Base-by-base conservation (phyloP, 768 basidiomycete genomes). In the Tricholoma furcatifolium region DNA sequence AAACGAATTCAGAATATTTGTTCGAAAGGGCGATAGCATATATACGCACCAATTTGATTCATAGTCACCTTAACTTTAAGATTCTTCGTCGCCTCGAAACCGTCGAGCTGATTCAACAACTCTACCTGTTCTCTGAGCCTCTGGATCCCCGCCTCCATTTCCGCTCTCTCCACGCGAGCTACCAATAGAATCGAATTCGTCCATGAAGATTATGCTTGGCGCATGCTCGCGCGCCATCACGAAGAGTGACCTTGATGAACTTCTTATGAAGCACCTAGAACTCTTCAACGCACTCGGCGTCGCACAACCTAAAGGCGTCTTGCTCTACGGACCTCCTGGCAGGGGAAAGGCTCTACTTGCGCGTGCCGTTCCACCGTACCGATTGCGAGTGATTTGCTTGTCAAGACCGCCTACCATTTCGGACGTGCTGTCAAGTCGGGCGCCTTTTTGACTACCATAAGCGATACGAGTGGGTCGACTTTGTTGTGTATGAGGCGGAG, bases 321-420 rank as follows among this genome's bases (percentile, higher is more conserved):
- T n/a, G n/a, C n/a, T n/a, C n/a, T n/a, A n/a, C n/a, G n/a, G n/a
- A n/a, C n/a, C n/a, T n/a, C n/a, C n/a, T n/a, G n/a, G 79, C 94
- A 97, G 71, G 97, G 94, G 18, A 95, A 97, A 70, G 97, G 94
- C 66, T 97, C 94, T 3, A 96, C 96, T 24, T 98, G 96, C 96
- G 58, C 95, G 83, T 75, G 98, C 98, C 39, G 95, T 95, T 0
- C 95, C 98, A 43, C 95, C 95, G 0, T 95, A 95, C 6, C 95
- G 94, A 60, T 98, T 97, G 5, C 98, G 79, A 5, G 98, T 42
- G 41, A 42, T 42, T 9, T 14, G 41, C 44, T 60, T 57, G 77
- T 98, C 97, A 53, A 98, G 82, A 61, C 96, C 96, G 20, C 96
- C 97, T 55, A 99, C 96, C 95, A 98, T 98, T 72, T 98, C 96